phyloP scores from a whole-genome alignment of 345 rosid species.

The Reutealis trisperma region DNA sequence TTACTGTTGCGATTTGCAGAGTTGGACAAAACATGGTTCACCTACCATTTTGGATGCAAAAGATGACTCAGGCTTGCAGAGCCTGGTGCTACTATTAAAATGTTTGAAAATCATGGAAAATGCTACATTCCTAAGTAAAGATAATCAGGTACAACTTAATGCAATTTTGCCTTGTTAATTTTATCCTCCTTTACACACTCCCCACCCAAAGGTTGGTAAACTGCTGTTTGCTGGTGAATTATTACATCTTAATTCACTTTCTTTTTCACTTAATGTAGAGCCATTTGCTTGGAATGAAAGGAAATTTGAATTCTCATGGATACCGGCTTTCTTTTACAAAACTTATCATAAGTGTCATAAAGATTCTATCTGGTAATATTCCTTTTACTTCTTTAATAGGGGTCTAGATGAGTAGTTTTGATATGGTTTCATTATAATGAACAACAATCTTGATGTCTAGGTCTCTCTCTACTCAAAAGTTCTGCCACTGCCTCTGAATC shows the following conservation, averaged over 20 bases:
- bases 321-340: slow-evolving; percentile 50
- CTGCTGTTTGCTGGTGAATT: slow-evolving; percentile 14
- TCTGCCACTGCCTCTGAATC: slow-evolving; percentile 25
- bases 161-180: slow-evolving; percentile 12
- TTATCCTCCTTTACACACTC: slow-evolving; percentile 13
- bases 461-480: slow-evolving; percentile 44
- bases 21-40: slow-evolving; percentile 36
- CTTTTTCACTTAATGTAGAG: slow-evolving; percentile 39
- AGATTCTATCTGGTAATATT: slow-evolving; percentile 75
- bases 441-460: slow-evolving; percentile 42
- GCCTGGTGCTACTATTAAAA: slow-evolving; percentile 63
- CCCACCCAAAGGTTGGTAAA: background rate
- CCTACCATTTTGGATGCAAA: slow-evolving; percentile 40
- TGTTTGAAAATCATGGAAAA: slow-evolving; percentile 96
- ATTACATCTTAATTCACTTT: slow-evolving; percentile 7
- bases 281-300: slow-evolving; percentile 83
- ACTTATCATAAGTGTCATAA: slow-evolving; percentile 55
- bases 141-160: slow-evolving; percentile 67
- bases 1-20: slow-evolving; percentile 38
- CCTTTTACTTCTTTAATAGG: background rate
- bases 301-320: slow-evolving; percentile 45
- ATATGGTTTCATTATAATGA: slow-evolving; percentile 24
- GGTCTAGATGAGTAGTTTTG: background rate
- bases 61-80: slow-evolving; percentile 45
- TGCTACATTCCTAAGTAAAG: slow-evolving; percentile 84